Evolutionary conservation across 2,329 filamentous ascomycete species (phyloP), one percentile per base, ranked within the genome.

Genomic region (Emergomyces africanus): DNA sequence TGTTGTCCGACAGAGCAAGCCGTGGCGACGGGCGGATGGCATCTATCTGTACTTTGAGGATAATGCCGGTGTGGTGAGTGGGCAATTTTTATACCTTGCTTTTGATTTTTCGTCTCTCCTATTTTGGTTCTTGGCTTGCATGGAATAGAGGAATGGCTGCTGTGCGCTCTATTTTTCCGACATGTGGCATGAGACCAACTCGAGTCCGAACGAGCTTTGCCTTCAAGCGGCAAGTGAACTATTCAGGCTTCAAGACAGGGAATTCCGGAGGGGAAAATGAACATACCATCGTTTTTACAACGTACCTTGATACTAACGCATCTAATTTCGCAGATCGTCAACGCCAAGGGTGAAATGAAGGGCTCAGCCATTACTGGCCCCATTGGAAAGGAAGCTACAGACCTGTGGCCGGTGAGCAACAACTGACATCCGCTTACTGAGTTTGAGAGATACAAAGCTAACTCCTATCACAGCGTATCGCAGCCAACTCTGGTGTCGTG

Each of bases 301-400:
- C 8, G 30, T 4, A 2, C 2, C 30, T 51, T n/a, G n/a, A 55
- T 46, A 44, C 54, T 55, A 25, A 60, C 42, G 18, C 25, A 42
- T 56, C 42, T 42, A n/a, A 30, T 57, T 53, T 37, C 57, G 59
- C 74, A 94, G 89, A 99, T 99, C 75, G 94, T 99, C 84, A 99
- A 99, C 85, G 90, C 92, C 80, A 99, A 99, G 89, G 94, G 94
- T 82, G 94, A 99, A 83, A 99, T 99, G 94, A 99, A 99, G 88
- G 94, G 94, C 76, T 96, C 90, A 67, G 94, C 94, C 78, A 99
- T 99, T 78, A 99, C 94, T 71, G 94, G 94, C 71, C 94, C 94
- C 72, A 92, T 99, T 75, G 94, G 92, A 79, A 99, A 99, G 88
- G 94, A 99, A 83, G 94, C 94, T 77, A 94, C 94, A 78, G 94